Conservation (phyloP, 306 rosid species). For the Amphicarpaea edgeworthii region DNA sequence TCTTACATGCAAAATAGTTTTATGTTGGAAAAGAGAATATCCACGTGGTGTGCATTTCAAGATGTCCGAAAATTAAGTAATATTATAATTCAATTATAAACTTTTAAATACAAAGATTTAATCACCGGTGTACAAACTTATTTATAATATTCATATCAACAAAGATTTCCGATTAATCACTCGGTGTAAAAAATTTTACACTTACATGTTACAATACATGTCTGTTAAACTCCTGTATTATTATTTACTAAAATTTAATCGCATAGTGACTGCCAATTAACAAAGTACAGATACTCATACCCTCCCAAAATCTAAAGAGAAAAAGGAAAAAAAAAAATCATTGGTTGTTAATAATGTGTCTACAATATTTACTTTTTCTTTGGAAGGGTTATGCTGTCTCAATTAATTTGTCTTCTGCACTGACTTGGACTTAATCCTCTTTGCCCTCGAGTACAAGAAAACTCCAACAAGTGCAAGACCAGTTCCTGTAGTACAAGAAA, state of each 20-base stretch:
- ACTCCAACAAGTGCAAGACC: constrained; percentile 75
- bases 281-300: background rate
- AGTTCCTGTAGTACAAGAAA: constrained; percentile 61
- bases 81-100: too few relatives aligned
- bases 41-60: too few relatives aligned
- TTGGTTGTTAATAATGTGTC: constrained; percentile 2
- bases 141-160: too few relatives aligned
- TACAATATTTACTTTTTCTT: background rate
- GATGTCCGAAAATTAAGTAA: too few relatives aligned
- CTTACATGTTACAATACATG: too few relatives aligned
- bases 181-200: too few relatives aligned
- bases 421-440: constrained; percentile 58
- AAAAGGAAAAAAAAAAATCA: background rate
- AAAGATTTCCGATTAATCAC: too few relatives aligned
- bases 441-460: constrained; percentile 75
- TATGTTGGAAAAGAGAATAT: too few relatives aligned
- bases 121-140: too few relatives aligned
- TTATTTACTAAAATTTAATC: background rate
- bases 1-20: too few relatives aligned
- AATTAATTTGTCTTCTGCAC: constrained; percentile 46
- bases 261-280: background rate
- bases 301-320: background rate
- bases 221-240: background rate
- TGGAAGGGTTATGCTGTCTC: constrained; percentile 41
- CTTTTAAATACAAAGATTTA: too few relatives aligned